Conservation (phyloP, 495 filamentous ascomycete species). For the Copromyces sp. region DNA sequence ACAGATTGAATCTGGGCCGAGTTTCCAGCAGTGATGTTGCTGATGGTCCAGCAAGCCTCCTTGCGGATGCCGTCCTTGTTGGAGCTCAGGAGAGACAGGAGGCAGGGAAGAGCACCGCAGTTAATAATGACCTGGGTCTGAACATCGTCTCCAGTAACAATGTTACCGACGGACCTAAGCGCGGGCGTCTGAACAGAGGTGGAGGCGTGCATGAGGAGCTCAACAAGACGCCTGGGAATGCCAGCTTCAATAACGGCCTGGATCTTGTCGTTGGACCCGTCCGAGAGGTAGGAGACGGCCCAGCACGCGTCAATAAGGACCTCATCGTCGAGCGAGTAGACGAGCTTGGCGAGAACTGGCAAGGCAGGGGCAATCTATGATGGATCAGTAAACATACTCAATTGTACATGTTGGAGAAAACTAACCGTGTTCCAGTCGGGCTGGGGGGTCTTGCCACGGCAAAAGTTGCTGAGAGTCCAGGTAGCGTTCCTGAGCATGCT, state of each 20-base stretch:
- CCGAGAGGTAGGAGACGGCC: constrained; percentile 99
- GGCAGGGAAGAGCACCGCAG: constrained; percentile 83
- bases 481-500: constrained; percentile 99
- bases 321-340: constrained; percentile 97
- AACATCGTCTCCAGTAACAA: constrained; percentile 96
- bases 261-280: constrained; percentile 98
- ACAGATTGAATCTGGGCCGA: constrained; percentile 96
- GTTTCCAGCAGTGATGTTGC: constrained; percentile 97
- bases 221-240: constrained; percentile 92
- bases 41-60: constrained; percentile 99
- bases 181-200: constrained; percentile 98
- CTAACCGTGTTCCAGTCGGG: constrained; percentile 94
- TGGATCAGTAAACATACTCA: constrained; percentile 10
- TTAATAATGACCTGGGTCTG: constrained; percentile 99
- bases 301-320: constrained; percentile 99
- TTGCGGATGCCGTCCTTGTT: constrained; percentile 98
- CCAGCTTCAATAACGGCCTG: constrained; percentile 98
- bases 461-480: constrained; percentile 99
- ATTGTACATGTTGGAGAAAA: constrained; percentile 6
- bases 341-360: constrained; percentile 92
- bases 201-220: constrained; percentile 97
- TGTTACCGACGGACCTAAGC: constrained; percentile 95
- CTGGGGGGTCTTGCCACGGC: constrained; percentile 98
- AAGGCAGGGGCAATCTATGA: constrained; percentile 87
- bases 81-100: constrained; percentile 86